Evolutionary conservation across 2,329 filamentous ascomycete genomes (phyloP).

Genomic region (Coniochaeta sp.): DNA sequence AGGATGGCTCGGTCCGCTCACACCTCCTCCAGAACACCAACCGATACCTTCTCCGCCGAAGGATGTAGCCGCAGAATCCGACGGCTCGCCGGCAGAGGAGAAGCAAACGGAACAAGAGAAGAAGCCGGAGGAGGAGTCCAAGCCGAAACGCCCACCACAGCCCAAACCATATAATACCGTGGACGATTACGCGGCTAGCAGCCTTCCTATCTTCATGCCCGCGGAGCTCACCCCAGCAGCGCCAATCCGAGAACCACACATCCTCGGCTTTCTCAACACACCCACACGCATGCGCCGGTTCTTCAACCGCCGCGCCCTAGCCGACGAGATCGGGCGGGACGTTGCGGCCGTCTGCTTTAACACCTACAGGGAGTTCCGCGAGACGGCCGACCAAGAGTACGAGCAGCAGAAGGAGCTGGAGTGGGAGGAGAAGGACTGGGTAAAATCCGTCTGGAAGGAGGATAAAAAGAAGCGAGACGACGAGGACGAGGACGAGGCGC

Average conservation of each 20-base stretch:
- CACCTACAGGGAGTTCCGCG: constrained; percentile 41
- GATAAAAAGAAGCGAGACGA: constrained; percentile 25
- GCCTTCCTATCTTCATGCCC: constrained; percentile 59
- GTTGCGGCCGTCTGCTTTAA: constrained; percentile 78
- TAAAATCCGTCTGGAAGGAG: constrained; percentile 33
- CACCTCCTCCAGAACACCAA: constrained; percentile 41
- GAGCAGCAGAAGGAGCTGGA: constrained; percentile 61
- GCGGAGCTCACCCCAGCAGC: constrained; percentile 63
- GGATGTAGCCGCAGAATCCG: constrained; percentile 6
- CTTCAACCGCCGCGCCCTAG: constrained; percentile 75
- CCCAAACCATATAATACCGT: constrained; percentile 68
- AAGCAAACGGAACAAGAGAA: constrained; percentile 28
- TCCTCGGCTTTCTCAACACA: constrained; percentile 88
- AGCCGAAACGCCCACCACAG: constrained; percentile 52
- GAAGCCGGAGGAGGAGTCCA: constrained; percentile 40
- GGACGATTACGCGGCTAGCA: constrained; percentile 60
- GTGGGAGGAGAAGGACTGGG: constrained; percentile 27
- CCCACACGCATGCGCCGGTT: constrained; percentile 81
- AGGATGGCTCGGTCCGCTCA: constrained; percentile 86
- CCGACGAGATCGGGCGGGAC: constrained; percentile 79
- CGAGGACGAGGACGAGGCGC: constrained; percentile 18
- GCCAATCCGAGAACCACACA: constrained; percentile 73
- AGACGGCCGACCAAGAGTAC: constrained; percentile 26
- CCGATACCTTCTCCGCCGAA: constrained; percentile 11
- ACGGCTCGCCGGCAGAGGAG: constrained; percentile 18